These are phyloP conservation scores for Claviceps digitariae DNA, from an alignment of 2,329 filamentous ascomycete species.

Conservation along the genomic window DNA sequence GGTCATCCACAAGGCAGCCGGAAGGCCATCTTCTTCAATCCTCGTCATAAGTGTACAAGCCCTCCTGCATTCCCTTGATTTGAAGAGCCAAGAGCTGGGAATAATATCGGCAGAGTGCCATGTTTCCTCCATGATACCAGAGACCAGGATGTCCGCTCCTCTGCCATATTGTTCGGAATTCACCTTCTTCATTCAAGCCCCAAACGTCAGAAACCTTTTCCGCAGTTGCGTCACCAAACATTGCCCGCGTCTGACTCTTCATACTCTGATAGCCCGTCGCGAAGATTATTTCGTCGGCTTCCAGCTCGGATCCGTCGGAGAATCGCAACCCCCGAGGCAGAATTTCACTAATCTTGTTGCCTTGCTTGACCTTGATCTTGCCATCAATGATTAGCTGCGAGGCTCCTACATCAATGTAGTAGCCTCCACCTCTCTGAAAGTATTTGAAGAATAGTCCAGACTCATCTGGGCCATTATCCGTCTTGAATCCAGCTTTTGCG, in stretches of 20 bases:
- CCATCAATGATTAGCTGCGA: conserved; percentile 48
- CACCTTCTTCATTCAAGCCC: conserved; percentile 44
- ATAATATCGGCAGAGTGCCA: conserved; percentile 48
- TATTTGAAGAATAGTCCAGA: conserved; percentile 49
- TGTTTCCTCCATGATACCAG: conserved; percentile 53
- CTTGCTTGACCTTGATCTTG: conserved; percentile 49
- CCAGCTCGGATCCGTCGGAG: conserved; percentile 39
- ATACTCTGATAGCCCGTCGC: conserved; percentile 58
- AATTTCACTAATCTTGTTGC: conserved; percentile 39
- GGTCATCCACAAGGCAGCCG: too few relatives aligned
- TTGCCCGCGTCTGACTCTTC: conserved; percentile 44
- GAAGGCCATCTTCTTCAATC: conserved; percentile 7
- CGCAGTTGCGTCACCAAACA: conserved; percentile 49
- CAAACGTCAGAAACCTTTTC: conserved; percentile 45
- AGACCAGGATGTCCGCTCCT: conserved; percentile 48
- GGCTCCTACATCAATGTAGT: conserved; percentile 57
- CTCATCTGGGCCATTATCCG: conserved; percentile 43
- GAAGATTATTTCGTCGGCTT: conserved; percentile 50
- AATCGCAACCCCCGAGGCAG: conserved; percentile 31
- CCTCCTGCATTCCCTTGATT: conserved; percentile 32
- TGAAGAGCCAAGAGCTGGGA: conserved; percentile 40
- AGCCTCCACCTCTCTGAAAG: conserved; percentile 51
- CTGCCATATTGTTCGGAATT: conserved; percentile 45
- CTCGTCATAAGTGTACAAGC: conserved; percentile 21
- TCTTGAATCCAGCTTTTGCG: conserved; percentile 43